These are phyloP conservation scores for Aspergillus carlsbadensis DNA, from an alignment of 495 filamentous ascomycete genomes.

Conservation along the genomic window DNA sequence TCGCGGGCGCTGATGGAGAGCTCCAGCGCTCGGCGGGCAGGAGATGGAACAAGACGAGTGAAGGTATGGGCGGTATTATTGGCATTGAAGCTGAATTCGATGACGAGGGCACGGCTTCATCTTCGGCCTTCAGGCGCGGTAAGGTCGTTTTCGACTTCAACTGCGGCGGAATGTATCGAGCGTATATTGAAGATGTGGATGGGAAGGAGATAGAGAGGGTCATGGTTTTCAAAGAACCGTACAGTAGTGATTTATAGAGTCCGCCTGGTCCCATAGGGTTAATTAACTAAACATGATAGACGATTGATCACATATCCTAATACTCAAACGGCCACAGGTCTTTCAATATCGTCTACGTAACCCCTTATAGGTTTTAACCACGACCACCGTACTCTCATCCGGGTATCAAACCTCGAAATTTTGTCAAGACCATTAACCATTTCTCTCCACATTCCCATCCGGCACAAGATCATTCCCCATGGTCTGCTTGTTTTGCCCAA, in stretches of 20 bases:
- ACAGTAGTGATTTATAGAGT: background rate
- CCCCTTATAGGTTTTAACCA: too few species aligned
- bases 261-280: too few species aligned
- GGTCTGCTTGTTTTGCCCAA: too few species aligned
- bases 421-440: too few species aligned
- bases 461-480: too few species aligned
- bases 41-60: constrained; percentile 73
- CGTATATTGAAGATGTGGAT: constrained; percentile 69
- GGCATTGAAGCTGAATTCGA: constrained; percentile 67
- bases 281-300: too few species aligned
- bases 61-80: constrained; percentile 85
- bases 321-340: too few species aligned
- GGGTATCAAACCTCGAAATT: too few species aligned
- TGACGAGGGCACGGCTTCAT: constrained; percentile 9
- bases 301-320: too few species aligned
- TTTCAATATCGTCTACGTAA: too few species aligned
- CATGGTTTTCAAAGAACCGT: constrained; percentile 60
- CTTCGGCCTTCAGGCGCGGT: constrained; percentile 42
- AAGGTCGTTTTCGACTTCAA: constrained; percentile 76
- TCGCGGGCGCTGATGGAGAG: constrained; percentile 72
- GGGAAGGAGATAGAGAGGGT: constrained; percentile 55
- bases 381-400: too few species aligned
- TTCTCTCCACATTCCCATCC: too few species aligned
- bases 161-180: constrained; percentile 87
- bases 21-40: constrained; percentile 72